Evolutionary conservation across 495 filamentous ascomycete species (phyloP).

Genomic region (Penicillium coffeae): DNA sequence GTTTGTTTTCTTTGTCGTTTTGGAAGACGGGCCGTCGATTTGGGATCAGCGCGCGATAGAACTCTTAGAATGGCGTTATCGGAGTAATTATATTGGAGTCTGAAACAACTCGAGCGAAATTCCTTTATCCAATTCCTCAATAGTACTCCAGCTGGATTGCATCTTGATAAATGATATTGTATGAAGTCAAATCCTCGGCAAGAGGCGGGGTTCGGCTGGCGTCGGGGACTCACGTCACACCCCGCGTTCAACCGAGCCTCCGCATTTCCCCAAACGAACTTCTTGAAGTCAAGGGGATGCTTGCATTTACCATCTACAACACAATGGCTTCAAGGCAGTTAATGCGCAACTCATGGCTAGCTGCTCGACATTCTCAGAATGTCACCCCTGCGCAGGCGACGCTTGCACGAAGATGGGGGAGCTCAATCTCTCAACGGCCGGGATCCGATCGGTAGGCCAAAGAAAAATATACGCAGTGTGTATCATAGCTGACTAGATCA

Average conservation of each 20-base stretch:
- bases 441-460: slow-evolving; percentile 62
- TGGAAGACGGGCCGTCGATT: no score
- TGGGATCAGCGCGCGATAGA: no score
- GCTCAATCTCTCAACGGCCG: slow-evolving; percentile 62
- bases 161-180: no score
- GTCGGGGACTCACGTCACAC: slow-evolving; percentile 19
- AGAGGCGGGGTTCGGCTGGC: slow-evolving; percentile 14
- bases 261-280: slow-evolving; percentile 25
- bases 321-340: slow-evolving; percentile 19
- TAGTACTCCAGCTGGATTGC: no score
- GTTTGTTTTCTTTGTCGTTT: no score
- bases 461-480: no score
- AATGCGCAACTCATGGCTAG: neutral
- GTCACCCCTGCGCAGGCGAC: slow-evolving; percentile 4
- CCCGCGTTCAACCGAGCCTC: slow-evolving; percentile 39
- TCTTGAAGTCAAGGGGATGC: no score
- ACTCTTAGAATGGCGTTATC: no score
- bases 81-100: no score
- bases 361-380: neutral
- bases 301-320: neutral
- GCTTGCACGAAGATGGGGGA: slow-evolving; percentile 47
- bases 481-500: no score
- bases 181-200: neutral
- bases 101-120: no score
- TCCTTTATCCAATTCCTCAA: no score